phyloP scores from a whole-genome alignment of 2,329 filamentous ascomycete genomes.

The Alternaria panax region DNA sequence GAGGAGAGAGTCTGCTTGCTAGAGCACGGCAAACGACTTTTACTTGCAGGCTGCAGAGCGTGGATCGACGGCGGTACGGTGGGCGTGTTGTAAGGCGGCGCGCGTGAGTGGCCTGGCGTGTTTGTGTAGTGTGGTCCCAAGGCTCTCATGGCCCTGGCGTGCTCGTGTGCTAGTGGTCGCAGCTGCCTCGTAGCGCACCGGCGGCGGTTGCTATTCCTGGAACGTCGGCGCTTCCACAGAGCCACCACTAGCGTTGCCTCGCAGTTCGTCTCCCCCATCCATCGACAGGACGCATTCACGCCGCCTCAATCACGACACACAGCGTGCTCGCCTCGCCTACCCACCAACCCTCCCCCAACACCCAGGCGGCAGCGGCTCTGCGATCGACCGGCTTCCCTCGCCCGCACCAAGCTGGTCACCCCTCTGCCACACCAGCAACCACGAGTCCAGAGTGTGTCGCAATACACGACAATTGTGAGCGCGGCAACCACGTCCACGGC shows the following conservation, averaged over 20 bases:
- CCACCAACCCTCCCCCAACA: slow-evolving; percentile 23
- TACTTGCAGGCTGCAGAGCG: neutral
- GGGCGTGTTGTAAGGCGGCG: slow-evolving; percentile 9
- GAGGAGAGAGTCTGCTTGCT: neutral
- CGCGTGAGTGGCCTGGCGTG: slow-evolving; percentile 3
- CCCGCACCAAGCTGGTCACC: slow-evolving; percentile 32
- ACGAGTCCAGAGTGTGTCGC: slow-evolving; percentile 17
- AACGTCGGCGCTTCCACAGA: slow-evolving; percentile 21
- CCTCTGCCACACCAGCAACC: slow-evolving; percentile 2
- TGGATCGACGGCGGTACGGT: neutral
- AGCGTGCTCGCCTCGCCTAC: slow-evolving; percentile 20
- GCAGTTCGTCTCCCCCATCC: slow-evolving; percentile 32
- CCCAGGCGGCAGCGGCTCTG: slow-evolving; percentile 35
- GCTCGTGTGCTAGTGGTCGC: slow-evolving; percentile 26
- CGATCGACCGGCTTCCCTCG: slow-evolving; percentile 34
- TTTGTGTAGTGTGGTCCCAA: slow-evolving; percentile 8
- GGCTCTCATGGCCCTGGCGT: slow-evolving; percentile 2
- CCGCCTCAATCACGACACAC: slow-evolving; percentile 22
- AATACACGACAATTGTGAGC: slow-evolving; percentile 12
- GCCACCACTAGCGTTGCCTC: slow-evolving; percentile 15
- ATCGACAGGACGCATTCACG: slow-evolving; percentile 35
- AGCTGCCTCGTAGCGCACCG: slow-evolving; percentile 20
- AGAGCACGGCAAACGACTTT: neutral
- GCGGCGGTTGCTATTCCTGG: slow-evolving; percentile 21
- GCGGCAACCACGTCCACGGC: slow-evolving; percentile 10